These are phyloP conservation scores for Quercus lobata DNA, from an alignment of 331 rosid species.

Conservation along the genomic window DNA sequence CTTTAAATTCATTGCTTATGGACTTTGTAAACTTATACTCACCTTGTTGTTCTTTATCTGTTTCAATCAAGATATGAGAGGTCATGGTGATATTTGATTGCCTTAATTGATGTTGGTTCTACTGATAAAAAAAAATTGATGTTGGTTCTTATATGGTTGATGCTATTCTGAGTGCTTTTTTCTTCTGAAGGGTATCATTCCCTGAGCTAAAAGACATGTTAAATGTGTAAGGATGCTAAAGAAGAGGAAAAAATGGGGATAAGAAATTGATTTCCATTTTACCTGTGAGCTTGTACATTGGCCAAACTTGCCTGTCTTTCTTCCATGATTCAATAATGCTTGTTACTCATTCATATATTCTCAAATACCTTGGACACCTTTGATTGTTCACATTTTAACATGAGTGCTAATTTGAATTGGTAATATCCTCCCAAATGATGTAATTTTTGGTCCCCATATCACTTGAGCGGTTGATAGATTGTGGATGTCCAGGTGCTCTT, in stretches of 20 bases:
- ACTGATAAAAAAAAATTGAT: too few species aligned
- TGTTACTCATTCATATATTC: not conserved
- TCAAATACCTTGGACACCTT: not conserved
- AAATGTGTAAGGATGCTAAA: not conserved
- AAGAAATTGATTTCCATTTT: constrained; percentile 3
- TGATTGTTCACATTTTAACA: not conserved
- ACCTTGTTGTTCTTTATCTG: too few species aligned
- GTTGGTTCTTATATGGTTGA: too few species aligned
- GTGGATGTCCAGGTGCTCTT: not conserved
- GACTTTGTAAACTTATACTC: too few species aligned
- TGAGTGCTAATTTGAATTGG: not conserved
- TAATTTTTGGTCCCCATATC: not conserved
- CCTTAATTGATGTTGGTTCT: too few species aligned
- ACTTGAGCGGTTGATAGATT: not conserved
- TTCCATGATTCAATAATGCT: not conserved
- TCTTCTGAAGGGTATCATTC: too few species aligned
- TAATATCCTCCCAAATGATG: not conserved
- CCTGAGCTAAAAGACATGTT: too few species aligned
- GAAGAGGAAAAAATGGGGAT: constrained; percentile 12
- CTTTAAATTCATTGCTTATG: too few species aligned
- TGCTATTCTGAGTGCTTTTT: too few species aligned
- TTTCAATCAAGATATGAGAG: too few species aligned
- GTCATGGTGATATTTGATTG: too few species aligned
- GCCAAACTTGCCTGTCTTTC: not conserved
- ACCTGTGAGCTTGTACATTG: not conserved